phyloP scores from a whole-genome alignment of 2,329 filamentous ascomycete genomes.

The Fusarium scirpi region DNA sequence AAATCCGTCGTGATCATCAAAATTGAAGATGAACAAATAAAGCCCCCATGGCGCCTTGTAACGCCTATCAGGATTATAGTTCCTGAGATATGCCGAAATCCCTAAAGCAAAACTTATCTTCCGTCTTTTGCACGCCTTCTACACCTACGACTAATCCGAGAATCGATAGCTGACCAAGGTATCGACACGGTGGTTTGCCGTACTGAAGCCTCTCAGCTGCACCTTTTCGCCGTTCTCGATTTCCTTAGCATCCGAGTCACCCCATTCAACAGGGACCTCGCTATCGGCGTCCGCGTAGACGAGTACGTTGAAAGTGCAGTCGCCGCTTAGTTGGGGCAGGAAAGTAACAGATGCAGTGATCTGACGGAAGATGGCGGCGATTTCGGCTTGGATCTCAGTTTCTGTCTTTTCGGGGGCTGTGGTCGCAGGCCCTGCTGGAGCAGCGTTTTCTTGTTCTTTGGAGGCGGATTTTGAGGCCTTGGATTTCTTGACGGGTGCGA shows the following conservation, averaged over 20 bases:
- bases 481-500: conserved; percentile 51
- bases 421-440: conserved; percentile 52
- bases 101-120: conserved; percentile 1
- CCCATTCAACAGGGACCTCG: conserved; percentile 98
- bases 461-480: conserved; percentile 61
- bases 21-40: conserved; percentile 21
- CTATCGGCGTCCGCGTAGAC: conserved; percentile 98
- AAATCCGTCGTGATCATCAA: conserved; percentile 26
- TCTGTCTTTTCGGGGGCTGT: conserved; percentile 80
- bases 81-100: conserved; percentile 23
- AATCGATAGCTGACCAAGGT: conserved; percentile 93
- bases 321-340: conserved; percentile 85
- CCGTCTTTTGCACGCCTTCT: background rate
- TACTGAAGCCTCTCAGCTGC: conserved; percentile 95
- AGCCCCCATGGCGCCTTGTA: conserved; percentile 31
- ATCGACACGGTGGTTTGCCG: conserved; percentile 91
- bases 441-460: conserved; percentile 77
- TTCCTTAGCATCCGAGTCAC: conserved; percentile 97
- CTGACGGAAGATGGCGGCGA: conserved; percentile 96
- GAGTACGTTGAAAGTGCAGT: conserved; percentile 98
- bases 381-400: conserved; percentile 92
- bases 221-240: conserved; percentile 95
- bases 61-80: conserved; percentile 36
- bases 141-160: conserved; percentile 19
- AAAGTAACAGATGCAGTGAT: conserved; percentile 99